phyloP scores from a whole-genome alignment of 257 asterid species.

The Solanum paucissectum region DNA sequence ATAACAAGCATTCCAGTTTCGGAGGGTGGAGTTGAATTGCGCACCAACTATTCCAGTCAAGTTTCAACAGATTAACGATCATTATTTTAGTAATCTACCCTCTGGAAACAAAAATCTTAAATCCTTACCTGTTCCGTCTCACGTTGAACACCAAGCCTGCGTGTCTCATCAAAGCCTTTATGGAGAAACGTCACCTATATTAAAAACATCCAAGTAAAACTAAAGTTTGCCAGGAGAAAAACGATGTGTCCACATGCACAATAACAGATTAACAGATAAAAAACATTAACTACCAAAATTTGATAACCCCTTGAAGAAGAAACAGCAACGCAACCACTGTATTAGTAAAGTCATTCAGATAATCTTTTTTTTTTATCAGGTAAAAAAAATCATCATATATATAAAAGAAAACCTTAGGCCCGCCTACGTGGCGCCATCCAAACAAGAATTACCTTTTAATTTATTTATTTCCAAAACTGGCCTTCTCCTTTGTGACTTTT shows the following conservation, averaged over 20 bases:
- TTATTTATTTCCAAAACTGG: no score
- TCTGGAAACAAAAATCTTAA: background rate
- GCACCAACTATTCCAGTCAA: constrained; percentile 57
- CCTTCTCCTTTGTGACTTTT: no score
- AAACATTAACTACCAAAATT: background rate
- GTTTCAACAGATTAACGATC: background rate
- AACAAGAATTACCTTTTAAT: no score
- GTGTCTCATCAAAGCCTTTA: constrained; percentile 97
- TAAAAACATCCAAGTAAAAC: constrained; percentile 8
- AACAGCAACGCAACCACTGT: background rate
- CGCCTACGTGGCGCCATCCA: no score
- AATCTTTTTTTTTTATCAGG: background rate
- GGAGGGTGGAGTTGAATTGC: constrained; percentile 69
- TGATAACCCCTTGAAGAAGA: background rate
- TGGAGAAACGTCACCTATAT: constrained; percentile 82
- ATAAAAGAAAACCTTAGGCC: no score
- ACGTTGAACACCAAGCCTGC: constrained; percentile 86
- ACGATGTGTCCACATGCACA: background rate
- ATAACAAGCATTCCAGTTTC: constrained; percentile 99
- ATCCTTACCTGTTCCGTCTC: constrained; percentile 79
- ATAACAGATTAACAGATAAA: background rate
- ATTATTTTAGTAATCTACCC: background rate
- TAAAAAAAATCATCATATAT: no score
- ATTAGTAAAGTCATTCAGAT: background rate
- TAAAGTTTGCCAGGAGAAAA: background rate